Base-by-base conservation (phyloP, 345 rosid genomes). In the Odontarrhena argentea region DNA sequence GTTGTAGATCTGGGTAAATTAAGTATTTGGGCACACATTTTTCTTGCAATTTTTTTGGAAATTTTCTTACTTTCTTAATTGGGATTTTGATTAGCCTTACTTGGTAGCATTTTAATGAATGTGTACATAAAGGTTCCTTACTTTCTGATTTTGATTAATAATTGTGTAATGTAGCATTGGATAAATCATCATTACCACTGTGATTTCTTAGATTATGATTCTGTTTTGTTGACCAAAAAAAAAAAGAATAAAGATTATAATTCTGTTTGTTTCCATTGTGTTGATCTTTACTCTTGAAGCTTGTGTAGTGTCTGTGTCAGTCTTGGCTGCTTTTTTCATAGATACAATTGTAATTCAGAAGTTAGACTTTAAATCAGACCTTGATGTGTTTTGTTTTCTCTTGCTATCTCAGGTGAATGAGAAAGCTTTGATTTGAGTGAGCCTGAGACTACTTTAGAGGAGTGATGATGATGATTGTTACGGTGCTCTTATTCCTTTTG, bases 391-490 rank as follows among this genome's bases (percentile, higher is more conserved):
- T 74, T 68, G 28, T 62, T 7, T 42, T 44, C 30, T 36, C n/a
- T 49, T 67, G 50, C 48, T 58, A 63, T 67, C 57, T 7, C 73
- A 60, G 76, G 43, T 67, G 81, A 56, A 60, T 32, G 57, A 63
- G 54, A 69, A 60, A 69, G 26, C 48, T 48, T 62, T 74, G 56
- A 30, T 42, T 70, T 67, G 55, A 68, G 43, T 9, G 37, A 67
- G 56, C 62, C 53, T 47, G 38, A 55, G 24, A 36, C 25, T 73
- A 28, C 55, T 24, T 11, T 18, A 58, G 24, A 38, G 52, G 37
- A 60, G 48, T 65, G 69, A 41, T 12, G 67, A 88, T 84, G 95
- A 79, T 63, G 89, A 56, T 55, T 60, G 68, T 72, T 71, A 49
- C 43, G 26, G 81, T 70, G 15, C 60, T 83, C 44, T 8, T 76